These are phyloP conservation scores for Globisporangium solare DNA, from an alignment of 352 stramenopile genomes.

Conservation along the genomic window DNA sequence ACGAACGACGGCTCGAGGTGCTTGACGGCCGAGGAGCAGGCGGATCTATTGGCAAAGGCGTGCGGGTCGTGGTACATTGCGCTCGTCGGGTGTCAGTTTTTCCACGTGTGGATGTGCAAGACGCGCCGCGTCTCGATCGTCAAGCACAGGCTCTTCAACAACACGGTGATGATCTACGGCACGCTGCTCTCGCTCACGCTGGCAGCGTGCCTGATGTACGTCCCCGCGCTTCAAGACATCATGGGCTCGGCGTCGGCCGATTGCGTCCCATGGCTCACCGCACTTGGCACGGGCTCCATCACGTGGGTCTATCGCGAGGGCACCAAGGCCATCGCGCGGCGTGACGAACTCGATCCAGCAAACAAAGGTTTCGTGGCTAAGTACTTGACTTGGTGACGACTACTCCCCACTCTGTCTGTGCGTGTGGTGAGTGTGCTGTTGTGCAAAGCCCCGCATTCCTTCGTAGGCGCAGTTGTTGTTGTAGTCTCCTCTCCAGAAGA, in stretches of 20 bases:
- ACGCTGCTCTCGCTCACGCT: constrained; percentile 32
- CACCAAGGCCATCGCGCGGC: too few species aligned
- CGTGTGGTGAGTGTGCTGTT: too few species aligned
- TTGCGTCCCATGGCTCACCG: constrained; percentile 16
- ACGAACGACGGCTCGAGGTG: constrained; percentile 15
- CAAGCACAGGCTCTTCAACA: constrained; percentile 73
- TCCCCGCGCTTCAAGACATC: constrained; percentile 33
- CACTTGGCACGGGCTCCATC: too few species aligned
- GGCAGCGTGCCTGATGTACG: constrained; percentile 40
- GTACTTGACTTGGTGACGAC: too few species aligned
- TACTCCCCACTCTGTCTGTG: too few species aligned
- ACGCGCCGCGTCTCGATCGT: constrained; percentile 69
- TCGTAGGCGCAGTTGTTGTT: too few species aligned
- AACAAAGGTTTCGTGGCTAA: too few species aligned
- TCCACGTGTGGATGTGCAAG: constrained; percentile 83
- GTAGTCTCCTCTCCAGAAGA: too few species aligned
- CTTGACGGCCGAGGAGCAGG: constrained; percentile 38
- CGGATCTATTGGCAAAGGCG: constrained; percentile 45
- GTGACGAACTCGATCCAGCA: too few species aligned
- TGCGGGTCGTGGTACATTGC: constrained; percentile 67
- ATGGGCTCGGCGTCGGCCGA: constrained; percentile 30
- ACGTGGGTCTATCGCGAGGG: too few species aligned
- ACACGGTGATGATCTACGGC: constrained; percentile 68
- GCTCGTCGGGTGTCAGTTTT: constrained; percentile 77
- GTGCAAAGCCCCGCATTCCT: too few species aligned